These are phyloP conservation scores for Protea cynaroides DNA, from an alignment of 164 flowering plant species.

Conservation along the genomic window DNA sequence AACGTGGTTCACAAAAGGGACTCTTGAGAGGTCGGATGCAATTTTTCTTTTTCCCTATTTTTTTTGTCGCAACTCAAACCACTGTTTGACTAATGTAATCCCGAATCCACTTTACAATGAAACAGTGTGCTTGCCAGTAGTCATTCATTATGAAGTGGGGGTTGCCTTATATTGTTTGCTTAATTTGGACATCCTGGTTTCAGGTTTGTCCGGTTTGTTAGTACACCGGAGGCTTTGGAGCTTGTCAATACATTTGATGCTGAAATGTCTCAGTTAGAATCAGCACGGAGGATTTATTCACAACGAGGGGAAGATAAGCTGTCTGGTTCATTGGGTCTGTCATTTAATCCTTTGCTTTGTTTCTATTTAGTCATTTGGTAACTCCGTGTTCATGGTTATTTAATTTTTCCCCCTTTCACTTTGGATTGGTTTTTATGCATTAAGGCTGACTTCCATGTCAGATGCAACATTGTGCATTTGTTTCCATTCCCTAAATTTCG, in stretches of 20 bases:
- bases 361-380: neutral
- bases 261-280: slow-evolving; percentile 94
- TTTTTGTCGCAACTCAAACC: neutral
- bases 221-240: slow-evolving; percentile 89
- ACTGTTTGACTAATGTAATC: neutral
- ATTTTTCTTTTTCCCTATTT: neutral
- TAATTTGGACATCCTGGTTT: slow-evolving; percentile 10
- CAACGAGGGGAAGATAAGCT: slow-evolving; percentile 67
- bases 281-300: slow-evolving; percentile 78
- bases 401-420: neutral
- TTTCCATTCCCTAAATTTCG: neutral
- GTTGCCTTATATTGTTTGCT: neutral
- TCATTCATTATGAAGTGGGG: neutral
- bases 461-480: neutral
- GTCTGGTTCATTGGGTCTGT: slow-evolving; percentile 42
- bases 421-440: neutral
- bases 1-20: slow-evolving; percentile 92
- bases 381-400: neutral
- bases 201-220: slow-evolving; percentile 95
- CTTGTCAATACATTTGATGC: slow-evolving; percentile 75
- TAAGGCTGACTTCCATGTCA: neutral
- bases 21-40: slow-evolving; percentile 72
- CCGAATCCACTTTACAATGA: neutral
- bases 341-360: neutral
- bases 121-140: neutral